Evolutionary conservation across 148 eudicot genomes (phyloP), one percentile per base, ranked within the genome.

Genomic region (Oxyria digyna): DNA sequence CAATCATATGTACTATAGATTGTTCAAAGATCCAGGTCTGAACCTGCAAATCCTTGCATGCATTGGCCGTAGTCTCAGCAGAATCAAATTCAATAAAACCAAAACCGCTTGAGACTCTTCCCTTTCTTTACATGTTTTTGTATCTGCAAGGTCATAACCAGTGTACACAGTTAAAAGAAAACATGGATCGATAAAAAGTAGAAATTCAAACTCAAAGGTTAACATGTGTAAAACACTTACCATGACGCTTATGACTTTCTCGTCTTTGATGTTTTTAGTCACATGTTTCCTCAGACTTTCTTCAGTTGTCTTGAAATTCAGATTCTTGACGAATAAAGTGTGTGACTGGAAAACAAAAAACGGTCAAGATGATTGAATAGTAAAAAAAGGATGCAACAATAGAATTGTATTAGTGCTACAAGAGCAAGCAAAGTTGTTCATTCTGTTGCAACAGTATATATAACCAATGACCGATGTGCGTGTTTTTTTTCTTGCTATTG

Each of bases 51-150:
- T 88, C 93, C 82, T 67, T 80, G 80, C 89, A 88, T 67, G 87
- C 87, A 42, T 78, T 83, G 63, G 78, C 74, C 71, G 97, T 91
- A 37, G 96, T 87, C 67, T 88, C 87, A 29, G 81, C 82, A 68
- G 88, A 82, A 85, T 95, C 96, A 77, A 95, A 84, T 81, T 95
- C 99, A 40, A 95, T 52, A 72, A 95, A 95, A 67, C 99, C 99
- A 82, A 76, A 95, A 71, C 99, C 97, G 81, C 75, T 87, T 15
- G 97, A 91, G 27, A 91, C 85, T 81, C 76, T 95, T 95, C 52
- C 93, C 96, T 71, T 95, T 91, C 75, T 87, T 88, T 55, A 80
- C 26, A 77, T 88, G 94, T 77, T 91, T 87, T 74, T 80, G 83
- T 71, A 95, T 88, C 97, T 95, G 79, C 64, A 70, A 42, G 52